These are phyloP conservation scores for Fistulinella prunicolor DNA, from an alignment of 768 basidiomycete genomes.

Conservation along the genomic window DNA sequence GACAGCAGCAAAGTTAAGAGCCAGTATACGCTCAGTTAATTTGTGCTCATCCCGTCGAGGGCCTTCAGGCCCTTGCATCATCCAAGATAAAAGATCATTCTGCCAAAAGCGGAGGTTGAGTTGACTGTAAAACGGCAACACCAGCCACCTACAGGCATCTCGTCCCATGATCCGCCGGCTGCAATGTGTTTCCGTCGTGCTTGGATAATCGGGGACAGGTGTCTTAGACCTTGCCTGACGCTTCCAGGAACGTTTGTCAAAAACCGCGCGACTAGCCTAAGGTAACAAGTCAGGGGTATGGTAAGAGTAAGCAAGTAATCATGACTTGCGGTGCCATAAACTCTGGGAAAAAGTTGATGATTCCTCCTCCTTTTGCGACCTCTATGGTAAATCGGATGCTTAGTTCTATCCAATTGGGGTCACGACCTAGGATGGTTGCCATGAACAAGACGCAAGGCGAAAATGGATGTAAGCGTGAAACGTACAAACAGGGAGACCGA, in stretches of 20 bases:
- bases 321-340: slow-evolving; percentile 31
- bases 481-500: slow-evolving; percentile 18
- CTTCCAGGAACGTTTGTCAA: slow-evolving; percentile 3
- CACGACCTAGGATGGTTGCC: not conserved
- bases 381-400: slow-evolving; percentile 27
- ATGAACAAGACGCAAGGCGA: not conserved
- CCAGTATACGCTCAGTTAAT: slow-evolving; percentile 19
- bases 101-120: slow-evolving; percentile 4
- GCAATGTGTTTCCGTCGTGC: not conserved
- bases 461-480: not conserved
- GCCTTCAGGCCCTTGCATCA: slow-evolving; percentile 25
- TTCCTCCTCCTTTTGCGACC: not conserved
- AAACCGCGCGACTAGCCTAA: slow-evolving; percentile 2
- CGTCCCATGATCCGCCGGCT: not conserved
- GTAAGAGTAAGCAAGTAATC: not conserved
- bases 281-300: not conserved
- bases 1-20: slow-evolving; percentile 22
- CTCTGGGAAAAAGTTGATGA: slow-evolving; percentile 32
- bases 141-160: slow-evolving; percentile 2
- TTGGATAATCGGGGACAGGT: slow-evolving; percentile 28
- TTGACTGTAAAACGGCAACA: not conserved
- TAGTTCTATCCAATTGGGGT: slow-evolving; percentile 31
- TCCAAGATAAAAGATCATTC: slow-evolving; percentile 36
- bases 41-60: slow-evolving; percentile 14
- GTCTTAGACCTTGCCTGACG: slow-evolving; percentile 5